These are phyloP conservation scores for Tuber indicum DNA, from an alignment of 495 filamentous ascomycete genomes.

Conservation along the genomic window DNA sequence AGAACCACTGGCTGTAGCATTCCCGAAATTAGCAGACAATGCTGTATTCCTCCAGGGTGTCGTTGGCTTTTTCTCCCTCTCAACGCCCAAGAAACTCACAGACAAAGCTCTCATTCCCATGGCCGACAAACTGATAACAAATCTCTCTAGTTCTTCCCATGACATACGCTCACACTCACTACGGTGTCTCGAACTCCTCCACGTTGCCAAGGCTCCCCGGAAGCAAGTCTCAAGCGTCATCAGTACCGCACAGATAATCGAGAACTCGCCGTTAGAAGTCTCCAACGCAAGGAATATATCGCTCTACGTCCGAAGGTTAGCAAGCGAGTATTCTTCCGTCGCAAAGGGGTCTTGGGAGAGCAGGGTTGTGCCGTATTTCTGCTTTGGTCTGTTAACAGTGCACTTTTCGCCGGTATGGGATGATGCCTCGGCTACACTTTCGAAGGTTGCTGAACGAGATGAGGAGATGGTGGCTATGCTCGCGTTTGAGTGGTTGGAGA, in stretches of 20 bases:
- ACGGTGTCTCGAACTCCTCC: constrained; percentile 55
- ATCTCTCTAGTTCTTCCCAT: constrained; percentile 66
- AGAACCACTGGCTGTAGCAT: constrained; percentile 9
- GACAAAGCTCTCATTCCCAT: constrained; percentile 52
- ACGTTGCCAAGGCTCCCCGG: constrained; percentile 29
- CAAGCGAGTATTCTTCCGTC: constrained; percentile 53
- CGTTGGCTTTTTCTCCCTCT: constrained; percentile 53
- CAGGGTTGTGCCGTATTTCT: constrained; percentile 67
- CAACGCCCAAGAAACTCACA: constrained; percentile 45
- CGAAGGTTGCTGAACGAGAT: constrained; percentile 65
- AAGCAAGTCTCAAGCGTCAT: constrained; percentile 47
- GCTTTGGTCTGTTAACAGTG: constrained; percentile 72
- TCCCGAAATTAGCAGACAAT: constrained; percentile 24
- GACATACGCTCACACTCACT: constrained; percentile 63
- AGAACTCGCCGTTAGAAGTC: constrained; percentile 67
- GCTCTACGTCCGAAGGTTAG: constrained; percentile 77
- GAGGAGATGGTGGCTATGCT: constrained; percentile 67
- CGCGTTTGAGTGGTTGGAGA: constrained; percentile 67
- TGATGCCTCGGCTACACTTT: constrained; percentile 66
- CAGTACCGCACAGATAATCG: constrained; percentile 57
- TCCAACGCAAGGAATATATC: constrained; percentile 67
- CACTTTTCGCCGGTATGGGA: constrained; percentile 79
- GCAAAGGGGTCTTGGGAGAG: constrained; percentile 58
- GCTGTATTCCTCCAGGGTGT: constrained; percentile 61
- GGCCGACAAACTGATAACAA: constrained; percentile 57